Evolutionary conservation across 164 flowering plant genomes (phyloP).

Genomic region (grape (Vitis vinifera)): DNA sequence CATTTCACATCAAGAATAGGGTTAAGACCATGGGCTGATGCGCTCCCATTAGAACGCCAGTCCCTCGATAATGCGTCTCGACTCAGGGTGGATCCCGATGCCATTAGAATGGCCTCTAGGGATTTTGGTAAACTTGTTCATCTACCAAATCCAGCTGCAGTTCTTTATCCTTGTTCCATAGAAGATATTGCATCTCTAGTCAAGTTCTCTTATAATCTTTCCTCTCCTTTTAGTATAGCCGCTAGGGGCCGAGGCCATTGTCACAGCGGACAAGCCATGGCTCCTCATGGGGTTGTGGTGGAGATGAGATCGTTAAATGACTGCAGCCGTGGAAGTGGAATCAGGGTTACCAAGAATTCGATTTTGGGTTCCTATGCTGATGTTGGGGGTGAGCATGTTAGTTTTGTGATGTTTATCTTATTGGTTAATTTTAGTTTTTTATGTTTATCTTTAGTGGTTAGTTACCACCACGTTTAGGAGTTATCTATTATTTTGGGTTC

Average conservation of each 20-base stretch:
- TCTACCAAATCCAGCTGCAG: slow-evolving; percentile 44
- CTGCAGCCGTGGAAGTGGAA: slow-evolving; percentile 12
- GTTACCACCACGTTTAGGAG: no score
- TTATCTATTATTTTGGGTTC: no score
- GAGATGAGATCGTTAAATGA: slow-evolving; percentile 57
- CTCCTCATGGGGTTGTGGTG: slow-evolving; percentile 68
- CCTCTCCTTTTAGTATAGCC: slow-evolving; percentile 47
- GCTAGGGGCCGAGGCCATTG: slow-evolving; percentile 84
- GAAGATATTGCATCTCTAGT: slow-evolving; percentile 51
- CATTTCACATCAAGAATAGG: no score
- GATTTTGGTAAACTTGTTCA: slow-evolving; percentile 62
- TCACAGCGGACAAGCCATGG: slow-evolving; percentile 73
- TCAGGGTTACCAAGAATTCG: slow-evolving; percentile 32
- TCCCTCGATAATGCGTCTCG: no score
- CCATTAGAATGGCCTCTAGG: slow-evolving; percentile 39
- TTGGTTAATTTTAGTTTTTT: no score
- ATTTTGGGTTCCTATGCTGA: slow-evolving; percentile 42
- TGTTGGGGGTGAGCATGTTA: slow-evolving; percentile 76
- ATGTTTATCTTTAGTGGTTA: no score
- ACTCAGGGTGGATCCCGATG: slow-evolving; percentile 28
- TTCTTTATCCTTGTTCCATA: slow-evolving; percentile 55
- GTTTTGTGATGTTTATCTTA: no score
- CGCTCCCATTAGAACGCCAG: slow-evolving; percentile 16
- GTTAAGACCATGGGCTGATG: not conserved
- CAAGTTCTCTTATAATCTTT: slow-evolving; percentile 30